A percentile compares a stretch with the other conserved stretches of the same genome.
Evolutionary conservation across 441 rosid genomes (phyloP).

Genomic region (Kokia cookei): DNA sequence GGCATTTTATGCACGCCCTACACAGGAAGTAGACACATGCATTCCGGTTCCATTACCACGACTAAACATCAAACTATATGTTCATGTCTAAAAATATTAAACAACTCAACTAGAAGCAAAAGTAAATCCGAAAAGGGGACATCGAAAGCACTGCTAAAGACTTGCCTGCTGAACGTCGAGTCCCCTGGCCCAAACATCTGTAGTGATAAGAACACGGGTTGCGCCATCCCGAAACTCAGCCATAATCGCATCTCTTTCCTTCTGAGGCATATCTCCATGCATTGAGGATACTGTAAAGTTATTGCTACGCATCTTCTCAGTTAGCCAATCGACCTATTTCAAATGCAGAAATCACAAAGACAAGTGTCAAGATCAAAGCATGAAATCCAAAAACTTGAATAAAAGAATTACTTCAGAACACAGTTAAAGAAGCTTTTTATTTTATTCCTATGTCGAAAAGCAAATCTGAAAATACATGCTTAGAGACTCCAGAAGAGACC

Average conservation of each 20-base stretch:
- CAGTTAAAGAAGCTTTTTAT: not conserved
- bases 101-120: not conserved
- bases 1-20: not conserved
- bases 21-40: not conserved
- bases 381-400: not conserved
- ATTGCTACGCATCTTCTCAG: constrained; percentile 85
- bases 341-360: constrained; percentile 1
- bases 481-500: constrained; percentile 28
- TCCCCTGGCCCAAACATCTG: constrained; percentile 98
- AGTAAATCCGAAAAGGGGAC: not conserved
- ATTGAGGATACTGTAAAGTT: constrained; percentile 92
- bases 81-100: not conserved
- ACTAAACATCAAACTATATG: not conserved
- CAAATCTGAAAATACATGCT: not conserved
- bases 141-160: not conserved
- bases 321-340: constrained; percentile 89
- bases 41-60: not conserved
- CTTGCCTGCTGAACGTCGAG: constrained; percentile 95
- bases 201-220: constrained; percentile 89
- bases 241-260: constrained; percentile 91
- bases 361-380: not conserved
- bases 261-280: constrained; percentile 99
- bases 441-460: not conserved
- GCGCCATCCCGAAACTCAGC: constrained; percentile 66
- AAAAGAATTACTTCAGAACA: not conserved